Evolutionary conservation across 495 filamentous ascomycete genomes (phyloP).

Genomic region (Aspergillus funiculosus): DNA sequence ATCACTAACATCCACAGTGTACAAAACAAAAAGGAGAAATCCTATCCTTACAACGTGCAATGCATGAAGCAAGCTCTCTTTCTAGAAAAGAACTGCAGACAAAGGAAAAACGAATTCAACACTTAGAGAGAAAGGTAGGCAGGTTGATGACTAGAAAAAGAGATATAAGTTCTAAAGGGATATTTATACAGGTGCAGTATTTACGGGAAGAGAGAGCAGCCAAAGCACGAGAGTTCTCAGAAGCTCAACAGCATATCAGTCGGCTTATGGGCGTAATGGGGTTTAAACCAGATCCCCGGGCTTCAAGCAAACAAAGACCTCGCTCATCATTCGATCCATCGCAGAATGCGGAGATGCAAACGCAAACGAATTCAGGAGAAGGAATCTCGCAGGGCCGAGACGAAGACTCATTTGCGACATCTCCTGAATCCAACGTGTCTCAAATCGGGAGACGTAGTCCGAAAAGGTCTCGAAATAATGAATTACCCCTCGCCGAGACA

Average conservation of each 20-base stretch:
- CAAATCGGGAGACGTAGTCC: constrained; percentile 20
- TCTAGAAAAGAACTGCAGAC: constrained; percentile 30
- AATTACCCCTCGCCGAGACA: constrained; percentile 10
- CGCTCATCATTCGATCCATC: constrained; percentile 16
- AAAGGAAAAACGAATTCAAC: constrained; percentile 32
- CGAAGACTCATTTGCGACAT: constrained; percentile 17
- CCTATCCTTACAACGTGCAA: constrained; percentile 19
- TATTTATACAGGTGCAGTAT: constrained; percentile 28
- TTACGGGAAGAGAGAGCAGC: constrained; percentile 37
- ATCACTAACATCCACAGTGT: constrained; percentile 16
- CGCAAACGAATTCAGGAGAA: constrained; percentile 19
- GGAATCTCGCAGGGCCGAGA: constrained; percentile 18
- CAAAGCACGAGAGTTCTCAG: constrained; percentile 44
- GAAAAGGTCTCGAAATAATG: constrained; percentile 27
- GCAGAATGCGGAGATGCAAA: constrained; percentile 6
- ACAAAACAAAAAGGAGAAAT: constrained; percentile 24
- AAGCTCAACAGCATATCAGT: constrained; percentile 46
- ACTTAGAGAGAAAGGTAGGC: constrained; percentile 41
- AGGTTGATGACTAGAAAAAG: too few species aligned
- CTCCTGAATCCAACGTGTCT: constrained; percentile 21
- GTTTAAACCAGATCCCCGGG: constrained; percentile 26
- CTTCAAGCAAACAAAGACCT: constrained; percentile 21
- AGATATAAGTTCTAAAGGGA: neutral
- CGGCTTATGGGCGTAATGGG: constrained; percentile 46
- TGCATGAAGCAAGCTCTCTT: constrained; percentile 24